Conservation (phyloP, 139 green algal species). For the Picochlorum sp. region DNA sequence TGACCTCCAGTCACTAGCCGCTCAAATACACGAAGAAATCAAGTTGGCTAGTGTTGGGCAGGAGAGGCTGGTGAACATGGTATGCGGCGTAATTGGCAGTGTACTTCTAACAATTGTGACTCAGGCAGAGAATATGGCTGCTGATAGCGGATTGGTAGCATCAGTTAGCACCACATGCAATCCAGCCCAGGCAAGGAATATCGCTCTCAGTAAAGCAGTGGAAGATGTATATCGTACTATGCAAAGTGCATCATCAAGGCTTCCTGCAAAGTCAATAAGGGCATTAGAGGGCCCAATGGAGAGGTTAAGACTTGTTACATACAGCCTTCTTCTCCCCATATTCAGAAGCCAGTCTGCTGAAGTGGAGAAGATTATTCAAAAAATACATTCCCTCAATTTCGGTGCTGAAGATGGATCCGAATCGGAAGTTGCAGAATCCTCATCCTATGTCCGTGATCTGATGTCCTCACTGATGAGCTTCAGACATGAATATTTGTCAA, state of each 20-base stretch:
- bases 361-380: slow-evolving; percentile 36
- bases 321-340: slow-evolving; percentile 54
- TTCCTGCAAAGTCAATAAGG: slow-evolving; percentile 32
- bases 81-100: slow-evolving; percentile 32
- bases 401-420: slow-evolving; percentile 1
- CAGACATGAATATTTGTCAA: slow-evolving; percentile 43
- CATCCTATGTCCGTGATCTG: slow-evolving; percentile 54
- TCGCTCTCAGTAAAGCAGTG: slow-evolving; percentile 61
- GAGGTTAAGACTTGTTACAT: slow-evolving; percentile 20
- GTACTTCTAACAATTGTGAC: slow-evolving; percentile 31
- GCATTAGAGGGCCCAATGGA: slow-evolving; percentile 39
- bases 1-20: slow-evolving; percentile 72
- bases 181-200: slow-evolving; percentile 67
- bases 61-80: slow-evolving; percentile 33
- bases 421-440: slow-evolving; percentile 33
- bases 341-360: slow-evolving; percentile 54
- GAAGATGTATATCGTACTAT: slow-evolving; percentile 70
- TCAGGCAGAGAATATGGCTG: slow-evolving; percentile 57
- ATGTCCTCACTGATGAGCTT: slow-evolving; percentile 33
- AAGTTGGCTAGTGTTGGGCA: slow-evolving; percentile 31
- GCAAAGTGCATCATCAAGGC: slow-evolving; percentile 21
- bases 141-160: slow-evolving; percentile 55
- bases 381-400: slow-evolving; percentile 39
- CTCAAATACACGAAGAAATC: slow-evolving; percentile 74
- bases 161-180: slow-evolving; percentile 29